These are phyloP conservation scores for Kokia cookei DNA, from an alignment of 441 rosid species.

Conservation along the genomic window DNA sequence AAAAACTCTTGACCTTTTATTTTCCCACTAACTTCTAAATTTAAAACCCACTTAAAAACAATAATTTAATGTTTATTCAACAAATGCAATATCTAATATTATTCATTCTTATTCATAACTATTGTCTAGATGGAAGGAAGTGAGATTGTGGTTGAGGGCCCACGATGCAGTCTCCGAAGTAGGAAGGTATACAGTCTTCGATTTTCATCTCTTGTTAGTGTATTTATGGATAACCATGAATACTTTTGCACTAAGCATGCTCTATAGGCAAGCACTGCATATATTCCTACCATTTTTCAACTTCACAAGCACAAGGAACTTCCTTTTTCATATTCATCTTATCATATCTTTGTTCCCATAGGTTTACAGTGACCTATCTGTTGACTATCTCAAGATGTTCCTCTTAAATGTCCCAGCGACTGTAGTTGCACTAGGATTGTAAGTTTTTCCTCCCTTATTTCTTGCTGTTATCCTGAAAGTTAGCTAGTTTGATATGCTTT, in stretches of 20 bases:
- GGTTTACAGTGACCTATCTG: constrained; percentile 93
- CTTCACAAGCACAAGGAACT: not conserved
- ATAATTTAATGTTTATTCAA: too few species aligned
- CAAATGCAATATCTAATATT: not conserved
- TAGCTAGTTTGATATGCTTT: not conserved
- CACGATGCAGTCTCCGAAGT: constrained; percentile 97
- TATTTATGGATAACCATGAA: not conserved
- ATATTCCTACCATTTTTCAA: not conserved
- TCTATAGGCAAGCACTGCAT: not conserved
- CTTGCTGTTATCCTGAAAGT: too few species aligned
- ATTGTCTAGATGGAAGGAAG: constrained; percentile 69
- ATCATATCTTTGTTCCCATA: constrained; percentile 13
- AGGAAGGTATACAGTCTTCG: constrained; percentile 43
- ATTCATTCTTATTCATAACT: not conserved
- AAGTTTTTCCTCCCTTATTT: constrained; percentile 17
- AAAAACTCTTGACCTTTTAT: too few species aligned
- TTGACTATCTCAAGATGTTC: constrained; percentile 89
- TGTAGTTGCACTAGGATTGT: constrained; percentile 84
- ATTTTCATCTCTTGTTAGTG: not conserved
- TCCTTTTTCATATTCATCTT: not conserved
- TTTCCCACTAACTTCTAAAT: too few species aligned
- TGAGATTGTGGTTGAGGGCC: constrained; percentile 88
- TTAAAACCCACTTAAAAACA: too few species aligned
- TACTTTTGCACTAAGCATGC: not conserved
- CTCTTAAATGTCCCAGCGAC: constrained; percentile 84